Evolutionary conservation across 2,329 filamentous ascomycete genomes (phyloP), one percentile per base, ranked within the genome.

Genomic region (Monosporascus ibericus): DNA sequence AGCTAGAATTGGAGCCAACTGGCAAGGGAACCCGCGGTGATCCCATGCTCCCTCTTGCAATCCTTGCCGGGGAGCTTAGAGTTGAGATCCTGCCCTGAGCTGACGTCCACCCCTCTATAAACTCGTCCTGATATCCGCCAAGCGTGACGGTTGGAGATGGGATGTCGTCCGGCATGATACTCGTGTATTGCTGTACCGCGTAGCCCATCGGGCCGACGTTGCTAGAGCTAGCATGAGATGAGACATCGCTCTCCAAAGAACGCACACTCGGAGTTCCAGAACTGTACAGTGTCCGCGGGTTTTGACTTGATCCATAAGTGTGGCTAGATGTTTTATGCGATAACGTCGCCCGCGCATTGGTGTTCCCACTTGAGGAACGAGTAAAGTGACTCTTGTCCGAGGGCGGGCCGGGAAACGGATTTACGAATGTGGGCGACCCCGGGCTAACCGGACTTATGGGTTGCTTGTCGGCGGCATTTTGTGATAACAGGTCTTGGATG

Each of bases 201-300:
- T 71, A 73, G 44, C 66, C 68, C 56, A 72, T 65, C 34, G 72
- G 68, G 34, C 67, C 63, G 11, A 73, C 70, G 44, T 72, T 71
- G 56, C 74, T 75, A 37, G 71, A 75, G 54, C 75, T 81, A 17
- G 77, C 76, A 14, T 79, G 79, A 3, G 79, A 81, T 2, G 83
- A 86, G 3, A 86, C 63, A 57, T 86, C 83, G 56, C 83, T 86
- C 34, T 77, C 76, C 56, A 79, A 80, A 3, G 83, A 86, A 18
- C 80, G 77, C 48, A 86, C 64, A 59, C 82, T 86, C 0, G 78
- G 80, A 1, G 81, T 80, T 42, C 79, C 80, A 2, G 82, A 84
- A 54, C 74, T 75, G 49, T 81, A 76, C 0, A 78, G 78, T 5
- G 75, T 67, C 0, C 78, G 75, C 1, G 75, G 71, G 18, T 82